phyloP scores from a whole-genome alignment of 129 eudicot genomes.

The Artemisia annua region DNA sequence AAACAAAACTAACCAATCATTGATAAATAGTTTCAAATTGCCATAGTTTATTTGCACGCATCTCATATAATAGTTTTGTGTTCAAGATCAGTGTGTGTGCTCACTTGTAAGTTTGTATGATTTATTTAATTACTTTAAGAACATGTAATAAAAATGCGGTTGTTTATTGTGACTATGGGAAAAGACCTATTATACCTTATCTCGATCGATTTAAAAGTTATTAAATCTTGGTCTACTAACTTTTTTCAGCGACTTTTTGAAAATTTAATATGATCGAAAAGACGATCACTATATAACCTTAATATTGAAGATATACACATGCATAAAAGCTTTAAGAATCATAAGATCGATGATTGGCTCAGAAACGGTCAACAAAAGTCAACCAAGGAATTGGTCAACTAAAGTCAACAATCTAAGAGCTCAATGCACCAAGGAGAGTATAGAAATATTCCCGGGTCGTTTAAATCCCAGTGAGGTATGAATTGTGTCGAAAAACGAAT shows the following conservation, averaged over 20 bases:
- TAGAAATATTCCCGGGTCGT: no score
- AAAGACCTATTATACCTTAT: conserved; percentile 61
- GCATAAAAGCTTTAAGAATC: neutral
- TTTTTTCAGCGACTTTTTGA: conserved; percentile 90
- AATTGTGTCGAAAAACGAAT: no score
- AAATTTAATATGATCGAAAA: conserved; percentile 14
- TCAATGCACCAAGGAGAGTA: no score
- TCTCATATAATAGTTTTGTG: no score
- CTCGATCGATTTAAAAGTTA: conserved; percentile 72
- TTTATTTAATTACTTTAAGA: neutral
- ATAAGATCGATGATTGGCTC: no score
- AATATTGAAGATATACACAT: conserved; percentile 4
- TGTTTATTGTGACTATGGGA: neutral
- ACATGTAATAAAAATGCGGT: neutral
- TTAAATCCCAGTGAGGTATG: no score
- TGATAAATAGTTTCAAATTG: no score
- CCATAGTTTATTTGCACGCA: no score
- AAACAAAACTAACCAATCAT: no score
- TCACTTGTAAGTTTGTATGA: neutral
- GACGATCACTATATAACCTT: conserved; percentile 1
- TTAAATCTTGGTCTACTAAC: conserved; percentile 81
- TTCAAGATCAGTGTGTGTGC: neutral
- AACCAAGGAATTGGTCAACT: no score
- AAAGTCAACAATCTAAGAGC: no score
- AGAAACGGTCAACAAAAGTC: no score